Base-by-base conservation (phyloP, 371 early-diverging fungal genomes). In the Mortierella sp. region DNA sequence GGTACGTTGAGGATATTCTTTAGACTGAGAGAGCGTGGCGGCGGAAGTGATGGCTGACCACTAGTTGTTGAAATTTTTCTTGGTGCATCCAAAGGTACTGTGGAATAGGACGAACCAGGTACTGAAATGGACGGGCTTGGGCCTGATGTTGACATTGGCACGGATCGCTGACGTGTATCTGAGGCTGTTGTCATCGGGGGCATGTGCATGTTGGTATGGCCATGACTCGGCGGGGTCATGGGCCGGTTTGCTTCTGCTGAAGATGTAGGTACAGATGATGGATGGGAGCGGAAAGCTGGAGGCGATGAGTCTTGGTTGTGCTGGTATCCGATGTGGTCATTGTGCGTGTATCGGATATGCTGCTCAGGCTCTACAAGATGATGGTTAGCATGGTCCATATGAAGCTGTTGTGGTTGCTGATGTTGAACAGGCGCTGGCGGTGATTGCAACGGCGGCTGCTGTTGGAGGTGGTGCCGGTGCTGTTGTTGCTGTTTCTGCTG, bases 11-110 rank as follows among this genome's bases (percentile, higher is more conserved):
- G 67, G 24, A 78, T 69, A 38, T 73, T 70, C 48, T 69, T 70
- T n/a, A 78, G n/a, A 28, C 78, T 78, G 53, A 69, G 67, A 3
- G 74, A 66, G 8, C 74, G 73, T 15, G 73, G 64, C 10, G 70
- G 53, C 33, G 70, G 63, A 10, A 50, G 53, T 0, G 72, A 67
- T 41, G 72, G n/a, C 19, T 63, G 71, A 15, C 45, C 63, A 9
- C 60, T 50, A 47, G 76, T 45, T 24, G 41, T 33, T 2, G 63
- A 16, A 16, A 28, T 24, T 50, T 63, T 65, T 28, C 24, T 67
- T 6, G 67, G 60, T 8, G 45, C 61, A 21, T 58, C 48, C 6
- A 63, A 22, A 13, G 41, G 16, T 53, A 55, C 61, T 41, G 58
- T n/a, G 10, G 70, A 9, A 55, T 62, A 45, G 3, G 66, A 47